A percentile compares a stretch with the other conserved stretches of the same genome.
These are phyloP conservation scores for Dactylellina cionopaga DNA, from an alignment of 2,329 filamentous ascomycete genomes.

Conservation along the genomic window DNA sequence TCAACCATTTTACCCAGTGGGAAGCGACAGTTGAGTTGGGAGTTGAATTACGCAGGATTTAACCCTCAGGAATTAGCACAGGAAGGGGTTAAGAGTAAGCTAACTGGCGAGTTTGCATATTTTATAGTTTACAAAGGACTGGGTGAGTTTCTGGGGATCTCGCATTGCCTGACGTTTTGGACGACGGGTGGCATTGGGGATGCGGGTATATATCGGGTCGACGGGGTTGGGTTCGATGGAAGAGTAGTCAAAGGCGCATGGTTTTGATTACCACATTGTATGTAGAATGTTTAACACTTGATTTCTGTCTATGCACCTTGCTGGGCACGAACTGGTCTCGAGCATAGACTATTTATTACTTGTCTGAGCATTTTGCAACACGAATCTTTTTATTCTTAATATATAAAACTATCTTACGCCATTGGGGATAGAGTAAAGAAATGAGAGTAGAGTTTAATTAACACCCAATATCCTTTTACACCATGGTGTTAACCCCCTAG, in stretches of 20 bases:
- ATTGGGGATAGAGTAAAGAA: neutral
- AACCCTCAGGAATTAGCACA: conserved; percentile 3
- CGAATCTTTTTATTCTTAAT: neutral
- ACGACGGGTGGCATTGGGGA: conserved; percentile 6
- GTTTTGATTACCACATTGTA: no score
- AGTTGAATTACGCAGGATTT: conserved; percentile 41
- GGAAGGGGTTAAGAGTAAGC: conserved; percentile 51
- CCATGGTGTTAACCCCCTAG: neutral
- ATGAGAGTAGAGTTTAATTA: neutral
- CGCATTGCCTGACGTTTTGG: conserved; percentile 53
- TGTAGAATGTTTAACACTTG: no score
- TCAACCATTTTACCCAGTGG: conserved; percentile 12
- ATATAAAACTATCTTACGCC: neutral
- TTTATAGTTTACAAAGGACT: conserved; percentile 55
- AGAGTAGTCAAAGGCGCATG: conserved; percentile 52
- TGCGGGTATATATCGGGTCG: conserved; percentile 52
- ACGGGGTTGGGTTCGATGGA: conserved; percentile 55
- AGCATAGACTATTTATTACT: no score
- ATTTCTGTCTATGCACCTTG: no score
- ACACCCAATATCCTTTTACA: neutral
- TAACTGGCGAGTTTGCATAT: conserved; percentile 55
- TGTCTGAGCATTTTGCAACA: no score
- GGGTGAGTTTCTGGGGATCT: conserved; percentile 53
- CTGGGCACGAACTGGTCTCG: no score
- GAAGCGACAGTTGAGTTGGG: conserved; percentile 53